phyloP scores from a whole-genome alignment of 2,329 filamentous ascomycete species.

The Alternaria infectoria region DNA sequence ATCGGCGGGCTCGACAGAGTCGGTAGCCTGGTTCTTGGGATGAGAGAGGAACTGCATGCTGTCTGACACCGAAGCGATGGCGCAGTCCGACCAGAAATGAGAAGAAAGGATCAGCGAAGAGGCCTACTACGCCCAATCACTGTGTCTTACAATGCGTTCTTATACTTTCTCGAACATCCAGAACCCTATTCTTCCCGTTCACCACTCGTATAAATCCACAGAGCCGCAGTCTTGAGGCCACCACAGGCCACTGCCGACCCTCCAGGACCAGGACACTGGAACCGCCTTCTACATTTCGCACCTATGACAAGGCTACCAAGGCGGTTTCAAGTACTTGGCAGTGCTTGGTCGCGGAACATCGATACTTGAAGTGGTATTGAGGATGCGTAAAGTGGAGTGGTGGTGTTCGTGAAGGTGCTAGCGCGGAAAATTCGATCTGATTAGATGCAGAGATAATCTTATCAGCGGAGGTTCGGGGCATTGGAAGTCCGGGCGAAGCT shows the following conservation, averaged over 20 bases:
- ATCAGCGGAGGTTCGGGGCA: not conserved
- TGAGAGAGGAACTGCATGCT: not conserved
- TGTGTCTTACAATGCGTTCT: not conserved
- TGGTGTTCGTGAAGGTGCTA: not conserved
- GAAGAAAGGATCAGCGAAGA: not conserved
- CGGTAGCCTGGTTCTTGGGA: not conserved
- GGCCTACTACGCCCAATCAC: not conserved
- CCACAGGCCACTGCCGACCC: not conserved
- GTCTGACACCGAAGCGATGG: not conserved
- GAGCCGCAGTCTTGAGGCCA: not conserved
- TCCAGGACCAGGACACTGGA: not conserved
- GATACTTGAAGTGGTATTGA: not conserved
- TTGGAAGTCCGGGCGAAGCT: not conserved
- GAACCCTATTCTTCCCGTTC: not conserved
- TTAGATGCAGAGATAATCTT: constrained; percentile 14
- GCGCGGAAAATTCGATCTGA: constrained; percentile 15
- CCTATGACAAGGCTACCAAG: not conserved
- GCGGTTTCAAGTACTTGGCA: not conserved
- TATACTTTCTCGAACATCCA: not conserved
- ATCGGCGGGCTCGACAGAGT: constrained; percentile 9
- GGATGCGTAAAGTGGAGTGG: constrained; percentile 1
- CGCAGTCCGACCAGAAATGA: not conserved
- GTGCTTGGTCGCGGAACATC: not conserved
- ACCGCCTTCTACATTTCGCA: not conserved
- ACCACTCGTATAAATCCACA: not conserved